phyloP scores from a whole-genome alignment of 1,139 yeast genomes.

The Debaryomycetaceae sp. region DNA sequence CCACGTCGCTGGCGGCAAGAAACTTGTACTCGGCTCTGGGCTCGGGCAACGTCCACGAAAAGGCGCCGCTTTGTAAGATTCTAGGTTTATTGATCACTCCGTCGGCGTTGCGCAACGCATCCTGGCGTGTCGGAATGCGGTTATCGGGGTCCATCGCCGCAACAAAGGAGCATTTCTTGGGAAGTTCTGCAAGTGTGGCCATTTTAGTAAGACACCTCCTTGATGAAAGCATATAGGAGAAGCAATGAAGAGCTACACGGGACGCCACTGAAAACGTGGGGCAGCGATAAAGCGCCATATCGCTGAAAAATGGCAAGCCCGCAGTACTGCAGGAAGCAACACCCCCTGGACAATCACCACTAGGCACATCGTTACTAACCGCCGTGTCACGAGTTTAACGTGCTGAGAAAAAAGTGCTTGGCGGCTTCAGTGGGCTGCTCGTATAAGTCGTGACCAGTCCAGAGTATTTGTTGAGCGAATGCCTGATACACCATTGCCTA shows the following conservation, averaged over 20 bases:
- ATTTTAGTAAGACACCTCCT: too few species aligned
- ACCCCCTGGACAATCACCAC: too few species aligned
- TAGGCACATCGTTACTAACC: too few species aligned
- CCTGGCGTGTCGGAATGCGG: conserved; percentile 45
- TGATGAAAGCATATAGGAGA: too few species aligned
- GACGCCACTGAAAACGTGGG: too few species aligned
- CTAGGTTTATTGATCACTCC: conserved; percentile 51
- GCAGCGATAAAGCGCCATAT: too few species aligned
- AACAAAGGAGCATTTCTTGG: conserved; percentile 50
- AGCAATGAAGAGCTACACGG: too few species aligned
- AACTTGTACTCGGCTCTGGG: conserved; percentile 49
- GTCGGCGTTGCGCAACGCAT: conserved; percentile 40
- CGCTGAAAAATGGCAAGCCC: too few species aligned
- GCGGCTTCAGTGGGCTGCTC: conserved; percentile 10
- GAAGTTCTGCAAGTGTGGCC: conserved; percentile 19
- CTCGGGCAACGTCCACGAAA: conserved; percentile 67
- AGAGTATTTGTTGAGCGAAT: conserved; percentile 22
- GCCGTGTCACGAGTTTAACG: too few species aligned
- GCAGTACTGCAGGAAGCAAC: too few species aligned
- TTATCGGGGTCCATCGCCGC: conserved; percentile 54
- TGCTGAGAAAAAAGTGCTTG: too few species aligned
- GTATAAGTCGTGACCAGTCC: conserved; percentile 21
- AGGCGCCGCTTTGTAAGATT: conserved; percentile 58
- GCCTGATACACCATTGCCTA: conserved; percentile 29
- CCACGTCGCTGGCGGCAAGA: conserved; percentile 56